Evolutionary conservation across 2,329 filamentous ascomycete species (phyloP).

Genomic region (Paraphaeosphaeria sporulosa): DNA sequence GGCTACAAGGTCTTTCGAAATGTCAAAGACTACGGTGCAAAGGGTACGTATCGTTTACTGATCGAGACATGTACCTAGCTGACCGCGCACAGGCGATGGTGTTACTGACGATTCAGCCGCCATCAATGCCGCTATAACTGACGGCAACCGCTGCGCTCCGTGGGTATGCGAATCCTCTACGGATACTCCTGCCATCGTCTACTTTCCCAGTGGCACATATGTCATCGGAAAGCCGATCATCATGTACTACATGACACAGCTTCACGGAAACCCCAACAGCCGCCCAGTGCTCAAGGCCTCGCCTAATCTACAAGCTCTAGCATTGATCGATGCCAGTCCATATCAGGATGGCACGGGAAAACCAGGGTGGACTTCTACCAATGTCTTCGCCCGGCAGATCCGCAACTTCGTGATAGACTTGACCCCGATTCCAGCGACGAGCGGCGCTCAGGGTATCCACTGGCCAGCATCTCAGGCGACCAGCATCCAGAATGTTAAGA

Average conservation of each 20-base stretch:
- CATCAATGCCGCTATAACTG: conserved; percentile 59
- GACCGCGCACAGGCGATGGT: conserved; percentile 42
- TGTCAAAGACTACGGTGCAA: conserved; percentile 55
- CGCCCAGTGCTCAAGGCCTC: conserved; percentile 65
- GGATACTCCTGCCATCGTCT: conserved; percentile 63
- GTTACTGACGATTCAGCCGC: conserved; percentile 60
- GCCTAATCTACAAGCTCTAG: conserved; percentile 61
- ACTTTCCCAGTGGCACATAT: conserved; percentile 36
- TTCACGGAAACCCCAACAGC: conserved; percentile 66
- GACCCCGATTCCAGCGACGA: conserved; percentile 57
- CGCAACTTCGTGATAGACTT: conserved; percentile 70
- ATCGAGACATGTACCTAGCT: conserved; percentile 13
- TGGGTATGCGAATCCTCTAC: conserved; percentile 57
- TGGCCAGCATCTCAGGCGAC: conserved; percentile 59
- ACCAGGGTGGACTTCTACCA: conserved; percentile 61
- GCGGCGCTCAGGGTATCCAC: conserved; percentile 57
- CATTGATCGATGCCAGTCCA: conserved; percentile 67
- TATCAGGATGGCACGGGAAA: conserved; percentile 48
- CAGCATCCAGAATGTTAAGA: conserved; percentile 56
- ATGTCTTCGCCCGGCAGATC: conserved; percentile 70
- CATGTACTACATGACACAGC: conserved; percentile 70
- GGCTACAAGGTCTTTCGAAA: conserved; percentile 55
- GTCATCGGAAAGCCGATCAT: conserved; percentile 57
- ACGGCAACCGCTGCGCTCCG: conserved; percentile 54
- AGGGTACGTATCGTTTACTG: conserved; percentile 35